These are phyloP conservation scores for Moelleriella libera DNA, from an alignment of 2,329 filamentous ascomycete species.

Conservation along the genomic window DNA sequence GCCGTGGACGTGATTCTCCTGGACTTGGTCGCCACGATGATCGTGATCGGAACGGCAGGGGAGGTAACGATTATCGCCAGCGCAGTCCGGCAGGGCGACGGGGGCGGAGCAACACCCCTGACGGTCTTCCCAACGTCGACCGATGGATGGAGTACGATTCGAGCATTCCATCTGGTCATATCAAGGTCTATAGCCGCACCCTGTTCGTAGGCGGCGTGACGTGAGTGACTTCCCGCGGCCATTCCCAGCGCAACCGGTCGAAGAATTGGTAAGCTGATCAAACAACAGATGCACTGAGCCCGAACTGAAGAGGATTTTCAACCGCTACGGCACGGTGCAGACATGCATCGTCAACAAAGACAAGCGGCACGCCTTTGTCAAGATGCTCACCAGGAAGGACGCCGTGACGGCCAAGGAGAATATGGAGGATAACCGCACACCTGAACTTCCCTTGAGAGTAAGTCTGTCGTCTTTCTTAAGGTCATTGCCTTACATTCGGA, in stretches of 20 bases:
- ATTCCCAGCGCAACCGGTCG: neutral
- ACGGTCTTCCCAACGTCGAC: constrained; percentile 18
- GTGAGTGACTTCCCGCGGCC: constrained; percentile 33
- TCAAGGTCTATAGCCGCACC: constrained; percentile 89
- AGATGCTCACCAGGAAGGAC: constrained; percentile 86
- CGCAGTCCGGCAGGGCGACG: constrained; percentile 65
- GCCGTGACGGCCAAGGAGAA: constrained; percentile 72
- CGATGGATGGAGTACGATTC: constrained; percentile 77
- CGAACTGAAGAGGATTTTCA: constrained; percentile 71
- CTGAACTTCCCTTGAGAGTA: constrained; percentile 61
- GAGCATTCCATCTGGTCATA: constrained; percentile 57
- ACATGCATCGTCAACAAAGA: constrained; percentile 98
- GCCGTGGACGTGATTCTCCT: constrained; percentile 58
- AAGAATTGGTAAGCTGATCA: neutral
- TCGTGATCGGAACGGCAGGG: constrained; percentile 33
- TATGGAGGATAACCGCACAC: constrained; percentile 67
- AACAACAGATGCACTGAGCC: constrained; percentile 52
- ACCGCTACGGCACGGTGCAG: constrained; percentile 73
- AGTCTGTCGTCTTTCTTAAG: constrained; percentile 15
- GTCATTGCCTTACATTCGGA: too few species aligned
- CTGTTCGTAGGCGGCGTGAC: constrained; percentile 94
- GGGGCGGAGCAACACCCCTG: constrained; percentile 47
- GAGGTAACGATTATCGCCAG: constrained; percentile 65
- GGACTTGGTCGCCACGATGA: constrained; percentile 27
- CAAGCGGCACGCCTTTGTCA: constrained; percentile 96